Evolutionary conservation across 1,284 basidiomycete species (phyloP), one percentile per base, ranked within the genome.

Genomic region (Leccinum fallax): DNA sequence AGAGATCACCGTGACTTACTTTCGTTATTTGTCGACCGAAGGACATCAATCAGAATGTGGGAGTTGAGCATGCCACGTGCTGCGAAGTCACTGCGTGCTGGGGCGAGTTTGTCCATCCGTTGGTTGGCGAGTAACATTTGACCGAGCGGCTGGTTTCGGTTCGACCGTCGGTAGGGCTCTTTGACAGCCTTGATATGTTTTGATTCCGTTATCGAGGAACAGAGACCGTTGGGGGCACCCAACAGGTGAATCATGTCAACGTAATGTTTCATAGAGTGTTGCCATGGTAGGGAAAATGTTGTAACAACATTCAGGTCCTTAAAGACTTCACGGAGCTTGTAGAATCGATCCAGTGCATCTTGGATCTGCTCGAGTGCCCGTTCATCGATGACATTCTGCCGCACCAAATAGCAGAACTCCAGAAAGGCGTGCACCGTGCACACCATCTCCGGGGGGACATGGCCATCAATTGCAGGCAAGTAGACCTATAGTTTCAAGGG

Each of bases 261-360:
- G 2, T 57, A 57, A n/a, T 57, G 56, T 8, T 54, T 57, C 32
- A 57, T 57, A 0, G 51, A 58, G 2, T 58, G 57, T 28, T 57
- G 56, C 7, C 1, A 11, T 9, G 32, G 32, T 3, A 57, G 56
- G 2, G 10, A 55, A 13, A 57, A 57, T 5, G 30, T 6, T 0
- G 16, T 13, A 5, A 57, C 32, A 4, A 53, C n/a, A 3, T 53
- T 10, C 5, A 1, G 5, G 2, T n/a, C n/a, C 26, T 51, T 51
- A 3, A 53, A 53, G 16, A 8, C 30, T n/a, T 53, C 30, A 0
- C 11, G n/a, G 52, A 13, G 13, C 4, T 32, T 16, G 28, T 53
- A 28, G 30, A 53, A 53, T 3, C 11, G 7, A 19, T 28, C 30
- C 2, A 53, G 52, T 6, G 52, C 9, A 36, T 34, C n/a, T 21